These are phyloP conservation scores for Aegilops speltoides DNA, from an alignment of 176 grass and related monocot genomes.

Conservation along the genomic window DNA sequence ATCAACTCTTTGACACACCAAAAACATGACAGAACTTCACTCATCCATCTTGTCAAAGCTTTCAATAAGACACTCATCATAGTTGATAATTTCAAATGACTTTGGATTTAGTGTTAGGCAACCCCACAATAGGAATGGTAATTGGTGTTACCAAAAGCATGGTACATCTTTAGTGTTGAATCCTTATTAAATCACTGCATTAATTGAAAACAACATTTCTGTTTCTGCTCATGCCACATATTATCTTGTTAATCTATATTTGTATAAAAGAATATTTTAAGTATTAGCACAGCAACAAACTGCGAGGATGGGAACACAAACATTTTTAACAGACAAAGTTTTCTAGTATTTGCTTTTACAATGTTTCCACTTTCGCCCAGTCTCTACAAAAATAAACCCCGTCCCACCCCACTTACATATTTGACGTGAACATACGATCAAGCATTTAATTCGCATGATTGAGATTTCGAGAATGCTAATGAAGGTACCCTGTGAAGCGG, in stretches of 20 bases:
- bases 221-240: not conserved
- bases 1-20: not conserved
- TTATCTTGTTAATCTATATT: not conserved
- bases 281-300: not conserved
- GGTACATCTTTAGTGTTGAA: constrained; percentile 8
- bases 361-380: not conserved
- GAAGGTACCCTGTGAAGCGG: not conserved
- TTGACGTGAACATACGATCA: constrained; percentile 2
- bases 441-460: constrained; percentile 23
- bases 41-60: not conserved
- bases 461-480: not conserved
- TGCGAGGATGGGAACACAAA: not conserved
- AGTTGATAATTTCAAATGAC: not conserved
- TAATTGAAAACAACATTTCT: not conserved
- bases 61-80: not conserved
- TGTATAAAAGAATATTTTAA: not conserved
- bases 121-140: not conserved
- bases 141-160: not conserved
- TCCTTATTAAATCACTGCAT: not conserved
- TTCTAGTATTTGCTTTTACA: not conserved
- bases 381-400: not conserved
- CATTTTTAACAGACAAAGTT: not conserved
- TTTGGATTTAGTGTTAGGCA: not conserved
- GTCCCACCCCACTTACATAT: not conserved
- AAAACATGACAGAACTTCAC: not conserved